These are phyloP conservation scores for Lupinus albus DNA, from an alignment of 306 rosid species.

Conservation along the genomic window DNA sequence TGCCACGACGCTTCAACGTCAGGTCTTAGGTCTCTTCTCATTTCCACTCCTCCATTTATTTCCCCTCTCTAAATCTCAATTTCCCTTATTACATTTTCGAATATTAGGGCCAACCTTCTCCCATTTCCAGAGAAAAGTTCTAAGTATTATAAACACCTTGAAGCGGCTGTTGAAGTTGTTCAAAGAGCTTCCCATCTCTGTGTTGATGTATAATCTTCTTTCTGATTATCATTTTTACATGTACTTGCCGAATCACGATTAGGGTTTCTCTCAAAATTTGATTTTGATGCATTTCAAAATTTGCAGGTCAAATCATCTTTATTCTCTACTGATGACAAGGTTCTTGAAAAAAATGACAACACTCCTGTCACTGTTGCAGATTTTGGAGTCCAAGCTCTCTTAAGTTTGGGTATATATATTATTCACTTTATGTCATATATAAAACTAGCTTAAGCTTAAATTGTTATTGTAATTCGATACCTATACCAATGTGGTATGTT, in stretches of 20 bases:
- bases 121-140: conserved; percentile 60
- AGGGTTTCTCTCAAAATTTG: conserved; percentile 17
- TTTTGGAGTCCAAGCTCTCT: conserved; percentile 90
- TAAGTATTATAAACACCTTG: conserved; percentile 64
- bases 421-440: conserved; percentile 28
- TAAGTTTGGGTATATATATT: conserved; percentile 69
- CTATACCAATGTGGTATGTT: not conserved
- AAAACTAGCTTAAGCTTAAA: not conserved
- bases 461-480: not conserved
- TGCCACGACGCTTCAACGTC: conserved; percentile 43
- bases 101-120: conserved; percentile 55
- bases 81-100: conserved; percentile 5
- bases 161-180: conserved; percentile 72
- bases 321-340: conserved; percentile 47
- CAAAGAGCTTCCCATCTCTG: conserved; percentile 72
- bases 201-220: conserved; percentile 50
- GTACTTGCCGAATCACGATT: not conserved
- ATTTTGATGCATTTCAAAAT: conserved; percentile 1
- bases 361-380: conserved; percentile 94
- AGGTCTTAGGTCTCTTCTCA: conserved; percentile 46
- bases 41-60: conserved; percentile 5
- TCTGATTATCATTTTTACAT: not conserved
- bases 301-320: conserved; percentile 68
- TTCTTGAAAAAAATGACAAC: conserved; percentile 68
- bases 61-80: not conserved